Conservation (phyloP, 331 rosid species). For the Malus hybrid region DNA sequence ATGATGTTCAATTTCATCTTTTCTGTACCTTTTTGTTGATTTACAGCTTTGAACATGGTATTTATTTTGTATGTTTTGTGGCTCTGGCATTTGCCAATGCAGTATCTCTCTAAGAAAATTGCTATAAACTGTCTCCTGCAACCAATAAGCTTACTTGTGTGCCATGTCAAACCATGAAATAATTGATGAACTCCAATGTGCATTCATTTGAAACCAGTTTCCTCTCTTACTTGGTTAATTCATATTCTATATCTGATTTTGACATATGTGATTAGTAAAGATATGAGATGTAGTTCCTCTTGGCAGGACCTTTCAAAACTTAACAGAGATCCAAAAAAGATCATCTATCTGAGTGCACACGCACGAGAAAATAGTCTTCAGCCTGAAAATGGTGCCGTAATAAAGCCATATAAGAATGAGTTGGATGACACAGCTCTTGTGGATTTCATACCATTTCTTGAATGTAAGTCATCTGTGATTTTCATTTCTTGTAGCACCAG, state of each 20-base stretch:
- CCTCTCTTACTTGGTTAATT: background rate
- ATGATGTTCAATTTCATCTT: background rate
- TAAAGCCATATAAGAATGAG: slow-evolving; percentile 75
- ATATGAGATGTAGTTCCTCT: slow-evolving; percentile 12
- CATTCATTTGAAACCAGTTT: background rate
- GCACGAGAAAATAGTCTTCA: slow-evolving; percentile 84
- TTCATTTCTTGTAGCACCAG: background rate
- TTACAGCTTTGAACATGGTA: background rate
- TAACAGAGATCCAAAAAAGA: slow-evolving; percentile 79
- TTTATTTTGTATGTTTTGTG: background rate
- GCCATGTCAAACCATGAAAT: background rate
- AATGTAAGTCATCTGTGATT: slow-evolving; percentile 48
- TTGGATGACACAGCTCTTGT: slow-evolving; percentile 74
- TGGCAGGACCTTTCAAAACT: slow-evolving; percentile 87
- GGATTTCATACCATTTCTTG: slow-evolving; percentile 92
- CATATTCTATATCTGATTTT: background rate
- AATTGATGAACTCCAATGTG: background rate
- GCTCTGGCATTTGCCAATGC: background rate
- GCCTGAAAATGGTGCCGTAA: slow-evolving; percentile 65
- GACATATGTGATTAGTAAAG: background rate
- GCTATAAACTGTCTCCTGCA: background rate
- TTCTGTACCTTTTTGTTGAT: background rate
- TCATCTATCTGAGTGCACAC: slow-evolving; percentile 85
- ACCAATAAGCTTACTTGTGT: background rate
- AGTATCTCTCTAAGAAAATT: background rate